Evolutionary conservation across 1,139 yeast species (phyloP), one percentile per base, ranked within the genome.

Genomic region (Hanseniaspora gamundiae): DNA sequence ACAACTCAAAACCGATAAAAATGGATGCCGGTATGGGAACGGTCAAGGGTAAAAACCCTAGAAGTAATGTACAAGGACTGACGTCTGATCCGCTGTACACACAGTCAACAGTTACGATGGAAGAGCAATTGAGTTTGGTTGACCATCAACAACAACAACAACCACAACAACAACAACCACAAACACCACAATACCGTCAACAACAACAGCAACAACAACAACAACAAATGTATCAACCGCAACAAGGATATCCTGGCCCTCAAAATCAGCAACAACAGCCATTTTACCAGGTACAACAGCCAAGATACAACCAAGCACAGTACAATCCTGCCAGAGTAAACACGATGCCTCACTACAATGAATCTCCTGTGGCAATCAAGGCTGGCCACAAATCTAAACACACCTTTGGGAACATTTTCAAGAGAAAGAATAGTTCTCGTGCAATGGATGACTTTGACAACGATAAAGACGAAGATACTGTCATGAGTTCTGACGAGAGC

Each of bases 401-500:
- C 31, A 40, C 38, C 8, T 22, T 30, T n/a, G 27, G 21, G 42
- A 62, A 64, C 43, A 60, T 76, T 42, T 72, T 74, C 57, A 68
- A 71, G 45, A 60, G 51, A 48, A 38, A 65, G 61, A 35, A 62
- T 56, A 16, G 64, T 52, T 17, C 62, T 52, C 10, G 62, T 49
- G 11, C 61, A 49, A 51, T 41, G 5, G 61, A 53, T 22, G 66
- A 59, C 24, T 67, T 57, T 14, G 66, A 59, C 46, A 24, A 55
- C n/a, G 81, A 76, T 46, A 83, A 72, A 10, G 82, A 76, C 20
- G 66, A 62, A 2, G 76, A 76, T 7, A 68, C 71, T 10, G 70
- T 72, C 43, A 13, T 44, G 27, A 40, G 36, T 9, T 17, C 36
- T 10, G 70, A 72, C 38, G 68, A 66, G 22, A 68, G 69, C 11